Conservation (phyloP, 1,284 basidiomycete species). For the Albatrellus sp. region DNA sequence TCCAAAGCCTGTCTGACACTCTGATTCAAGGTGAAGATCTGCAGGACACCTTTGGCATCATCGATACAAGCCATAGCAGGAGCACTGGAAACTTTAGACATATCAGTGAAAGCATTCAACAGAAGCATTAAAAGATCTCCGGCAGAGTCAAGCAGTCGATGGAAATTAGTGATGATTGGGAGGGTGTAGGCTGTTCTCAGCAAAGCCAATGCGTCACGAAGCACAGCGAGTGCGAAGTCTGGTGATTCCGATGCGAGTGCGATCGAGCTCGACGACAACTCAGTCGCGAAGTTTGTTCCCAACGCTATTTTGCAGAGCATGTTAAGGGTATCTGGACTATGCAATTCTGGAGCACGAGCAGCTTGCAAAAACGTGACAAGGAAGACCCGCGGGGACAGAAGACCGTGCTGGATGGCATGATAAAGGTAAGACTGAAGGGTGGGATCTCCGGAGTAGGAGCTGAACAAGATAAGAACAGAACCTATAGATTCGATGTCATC, state of each 20-base stretch:
- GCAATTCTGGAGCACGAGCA: constrained; percentile 33
- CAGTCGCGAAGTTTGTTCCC: constrained; percentile 46
- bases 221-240: constrained; percentile 33
- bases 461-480: constrained; percentile 52
- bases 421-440: constrained; percentile 50
- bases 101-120: constrained; percentile 42
- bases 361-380: constrained; percentile 40
- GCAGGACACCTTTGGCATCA: constrained; percentile 44
- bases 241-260: constrained; percentile 35
- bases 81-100: constrained; percentile 44
- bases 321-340: constrained; percentile 51
- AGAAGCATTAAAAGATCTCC: constrained; percentile 51
- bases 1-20: constrained; percentile 47
- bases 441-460: constrained; percentile 52
- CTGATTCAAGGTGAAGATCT: constrained; percentile 32
- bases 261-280: constrained; percentile 38
- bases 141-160: constrained; percentile 44
- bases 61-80: constrained; percentile 43
- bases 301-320: constrained; percentile 53
- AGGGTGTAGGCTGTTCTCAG: constrained; percentile 43
- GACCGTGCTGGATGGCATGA: constrained; percentile 38
- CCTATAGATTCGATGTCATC: constrained; percentile 33
- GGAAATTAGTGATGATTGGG: constrained; percentile 42
- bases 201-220: constrained; percentile 48
- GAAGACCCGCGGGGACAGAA: constrained; percentile 46